A percentile compares a stretch with the other conserved stretches of the same genome.
Evolutionary conservation across 805 yeast species (phyloP).

Genomic region (Candida dendrica): DNA sequence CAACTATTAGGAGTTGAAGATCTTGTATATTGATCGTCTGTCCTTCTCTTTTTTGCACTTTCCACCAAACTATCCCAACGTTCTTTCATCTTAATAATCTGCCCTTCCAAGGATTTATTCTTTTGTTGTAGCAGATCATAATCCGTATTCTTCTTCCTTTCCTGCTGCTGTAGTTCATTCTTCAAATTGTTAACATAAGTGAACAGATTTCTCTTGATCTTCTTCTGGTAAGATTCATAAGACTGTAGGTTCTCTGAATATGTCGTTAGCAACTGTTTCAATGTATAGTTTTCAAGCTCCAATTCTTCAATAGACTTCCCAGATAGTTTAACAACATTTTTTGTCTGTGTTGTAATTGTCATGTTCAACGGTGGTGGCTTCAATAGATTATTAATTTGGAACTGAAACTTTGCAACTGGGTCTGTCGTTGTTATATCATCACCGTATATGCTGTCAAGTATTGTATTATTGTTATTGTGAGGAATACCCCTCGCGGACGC

Average conservation of each 20-base stretch:
- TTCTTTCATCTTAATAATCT: slow-evolving; percentile 44
- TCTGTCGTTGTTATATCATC: slow-evolving; percentile 5
- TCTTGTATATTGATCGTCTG: slow-evolving; percentile 2
- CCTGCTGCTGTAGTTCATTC: slow-evolving; percentile 32
- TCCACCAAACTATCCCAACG: slow-evolving; percentile 64
- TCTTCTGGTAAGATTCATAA: slow-evolving; percentile 17
- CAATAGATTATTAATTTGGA: slow-evolving; percentile 14
- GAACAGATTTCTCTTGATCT: slow-evolving; percentile 19
- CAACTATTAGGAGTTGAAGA: not conserved
- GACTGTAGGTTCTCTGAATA: slow-evolving; percentile 16
- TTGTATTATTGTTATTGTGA: not conserved
- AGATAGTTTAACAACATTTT: slow-evolving; percentile 2
- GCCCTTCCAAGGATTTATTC: slow-evolving; percentile 39
- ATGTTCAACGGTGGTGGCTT: slow-evolving; percentile 9
- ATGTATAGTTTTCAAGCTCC: slow-evolving; percentile 22
- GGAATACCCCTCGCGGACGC: slow-evolving; percentile 9
- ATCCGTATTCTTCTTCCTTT: slow-evolving; percentile 25
- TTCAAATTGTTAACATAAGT: slow-evolving; percentile 23
- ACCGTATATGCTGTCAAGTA: not conserved
- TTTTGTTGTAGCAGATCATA: slow-evolving; percentile 30
- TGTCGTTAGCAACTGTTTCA: slow-evolving; percentile 13
- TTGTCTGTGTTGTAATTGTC: not conserved
- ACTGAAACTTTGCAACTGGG: slow-evolving; percentile 16
- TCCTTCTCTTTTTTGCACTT: slow-evolving; percentile 50
- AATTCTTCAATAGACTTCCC: slow-evolving; percentile 22